phyloP scores from a whole-genome alignment of 1,139 yeast genomes.

The Candida sp. region DNA sequence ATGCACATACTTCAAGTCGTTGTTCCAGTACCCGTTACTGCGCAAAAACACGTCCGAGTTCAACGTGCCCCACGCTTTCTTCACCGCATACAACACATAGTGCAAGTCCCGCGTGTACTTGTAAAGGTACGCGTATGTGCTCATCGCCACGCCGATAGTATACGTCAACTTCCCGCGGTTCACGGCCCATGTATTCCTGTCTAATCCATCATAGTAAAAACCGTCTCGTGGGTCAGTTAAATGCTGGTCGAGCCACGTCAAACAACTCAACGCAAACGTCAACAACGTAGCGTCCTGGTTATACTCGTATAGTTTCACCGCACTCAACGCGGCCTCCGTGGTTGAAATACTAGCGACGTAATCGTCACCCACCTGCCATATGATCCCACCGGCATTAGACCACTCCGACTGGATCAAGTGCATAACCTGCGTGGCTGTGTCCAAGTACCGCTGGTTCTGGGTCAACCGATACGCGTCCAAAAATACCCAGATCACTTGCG shows the following conservation, averaged over 20 bases:
- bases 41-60: constrained; percentile 25
- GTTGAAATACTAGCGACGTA: constrained; percentile 40
- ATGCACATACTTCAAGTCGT: constrained; percentile 26
- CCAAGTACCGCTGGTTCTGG: constrained; percentile 17
- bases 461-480: constrained; percentile 26
- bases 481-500: constrained; percentile 37
- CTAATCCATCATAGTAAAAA: constrained; percentile 31
- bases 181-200: constrained; percentile 3
- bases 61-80: constrained; percentile 18
- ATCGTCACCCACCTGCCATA: constrained; percentile 25
- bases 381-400: constrained; percentile 31
- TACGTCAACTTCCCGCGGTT: constrained; percentile 41
- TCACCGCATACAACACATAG: constrained; percentile 17
- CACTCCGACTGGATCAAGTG: constrained; percentile 23
- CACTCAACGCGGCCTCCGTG: constrained; percentile 37
- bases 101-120: constrained; percentile 17
- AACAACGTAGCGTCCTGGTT: constrained; percentile 21
- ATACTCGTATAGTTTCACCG: constrained; percentile 26
- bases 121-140: constrained; percentile 31
- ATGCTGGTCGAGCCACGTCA: constrained; percentile 25
- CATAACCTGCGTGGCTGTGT: constrained; percentile 20
- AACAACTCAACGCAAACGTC: constrained; percentile 25
- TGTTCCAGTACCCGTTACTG: constrained; percentile 31
- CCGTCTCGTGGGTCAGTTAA: constrained; percentile 27
- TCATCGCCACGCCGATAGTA: constrained; percentile 39